Evolutionary conservation across 768 basidiomycete species (phyloP), one percentile per base, ranked within the genome.

Genomic region (Pleurotus djamor): DNA sequence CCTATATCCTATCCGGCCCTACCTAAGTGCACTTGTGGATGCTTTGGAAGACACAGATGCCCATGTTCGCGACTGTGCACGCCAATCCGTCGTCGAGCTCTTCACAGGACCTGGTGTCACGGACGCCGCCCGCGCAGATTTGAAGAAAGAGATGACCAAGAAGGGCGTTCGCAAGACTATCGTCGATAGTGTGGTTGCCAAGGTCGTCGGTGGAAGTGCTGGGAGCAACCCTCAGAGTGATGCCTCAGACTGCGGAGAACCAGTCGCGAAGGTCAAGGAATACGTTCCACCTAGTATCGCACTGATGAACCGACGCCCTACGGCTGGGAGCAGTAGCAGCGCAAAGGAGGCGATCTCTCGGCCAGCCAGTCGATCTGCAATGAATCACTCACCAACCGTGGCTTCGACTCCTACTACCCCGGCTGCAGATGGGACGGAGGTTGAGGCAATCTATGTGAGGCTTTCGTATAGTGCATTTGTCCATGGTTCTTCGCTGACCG

Each of bases 41-140:
- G 79, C 88, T 41, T 79, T 99, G 34, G 92, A 98, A 75, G 96
- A 98, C 72, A 85, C 87, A 1, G 97, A 99, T 68, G 84, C 89
- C 16, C 85, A 86, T 64, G 97, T 98, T 55, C 89, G 97, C 47
- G 90, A 94, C 58, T 88, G 87, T 68, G 89, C 96, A 6, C 85
- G 88, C 51, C 82, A 84, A 64, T 87, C 92, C 1, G 83, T 94
- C 59, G 82, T 97, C 13, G 86, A 89, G 63, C 79, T 99, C 57
- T 96, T 98, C 68, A 87, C 92, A 0, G 91, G 92, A 13, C 83
- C 89, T 0, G 85, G 83, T 4, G 92, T 94, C 12, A 86, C 88
- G 2, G 89, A 96, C 68, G 87, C 86, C 6, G 97, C 97, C 3
- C 87, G 92, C 54, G 85, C 94, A 4, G 96, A 98, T 70, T 79